A percentile compares a stretch with the other conserved stretches of the same genome.
Evolutionary conservation across 768 basidiomycete species (phyloP).

Genomic region (Lactarius indigo): DNA sequence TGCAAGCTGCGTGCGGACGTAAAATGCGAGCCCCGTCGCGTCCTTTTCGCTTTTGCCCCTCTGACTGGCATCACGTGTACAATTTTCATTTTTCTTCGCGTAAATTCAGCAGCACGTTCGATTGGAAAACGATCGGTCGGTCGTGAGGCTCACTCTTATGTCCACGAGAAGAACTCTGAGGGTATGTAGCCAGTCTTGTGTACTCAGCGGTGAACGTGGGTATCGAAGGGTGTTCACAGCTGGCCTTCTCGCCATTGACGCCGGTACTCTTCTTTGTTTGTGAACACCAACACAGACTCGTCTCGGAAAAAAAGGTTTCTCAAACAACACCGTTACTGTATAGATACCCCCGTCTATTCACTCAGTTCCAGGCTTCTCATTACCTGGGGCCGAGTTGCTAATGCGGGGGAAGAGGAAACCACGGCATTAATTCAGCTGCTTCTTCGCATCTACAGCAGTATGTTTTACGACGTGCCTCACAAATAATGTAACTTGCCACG

Average conservation of each 20-base stretch:
- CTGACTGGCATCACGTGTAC: slow-evolving; percentile 17
- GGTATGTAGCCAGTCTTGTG: not conserved
- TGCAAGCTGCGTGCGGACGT: slow-evolving; percentile 7
- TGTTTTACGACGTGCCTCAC: slow-evolving; percentile 22
- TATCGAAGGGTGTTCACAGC: not conserved
- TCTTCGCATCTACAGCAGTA: slow-evolving; percentile 14
- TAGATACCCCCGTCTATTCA: slow-evolving; percentile 15
- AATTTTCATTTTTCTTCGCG: no score
- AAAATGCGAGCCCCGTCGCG: not conserved
- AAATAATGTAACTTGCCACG: not conserved
- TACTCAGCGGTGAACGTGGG: not conserved
- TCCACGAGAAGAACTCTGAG: not conserved
- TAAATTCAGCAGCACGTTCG: no score
- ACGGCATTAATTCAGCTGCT: slow-evolving; percentile 23
- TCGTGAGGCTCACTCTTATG: not conserved
- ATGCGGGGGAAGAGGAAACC: slow-evolving; percentile 19
- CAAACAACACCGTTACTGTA: not conserved
- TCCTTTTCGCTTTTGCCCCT: not conserved
- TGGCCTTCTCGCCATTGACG: not conserved
- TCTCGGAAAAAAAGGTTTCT: not conserved
- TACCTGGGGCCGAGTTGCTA: slow-evolving; percentile 23
- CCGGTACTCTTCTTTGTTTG: not conserved
- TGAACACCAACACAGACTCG: not conserved
- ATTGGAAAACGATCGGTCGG: no score
- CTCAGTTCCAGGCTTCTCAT: slow-evolving; percentile 13